phyloP scores from a whole-genome alignment of 192 early-diverging fungal genomes.

The Coemansia sp. region DNA sequence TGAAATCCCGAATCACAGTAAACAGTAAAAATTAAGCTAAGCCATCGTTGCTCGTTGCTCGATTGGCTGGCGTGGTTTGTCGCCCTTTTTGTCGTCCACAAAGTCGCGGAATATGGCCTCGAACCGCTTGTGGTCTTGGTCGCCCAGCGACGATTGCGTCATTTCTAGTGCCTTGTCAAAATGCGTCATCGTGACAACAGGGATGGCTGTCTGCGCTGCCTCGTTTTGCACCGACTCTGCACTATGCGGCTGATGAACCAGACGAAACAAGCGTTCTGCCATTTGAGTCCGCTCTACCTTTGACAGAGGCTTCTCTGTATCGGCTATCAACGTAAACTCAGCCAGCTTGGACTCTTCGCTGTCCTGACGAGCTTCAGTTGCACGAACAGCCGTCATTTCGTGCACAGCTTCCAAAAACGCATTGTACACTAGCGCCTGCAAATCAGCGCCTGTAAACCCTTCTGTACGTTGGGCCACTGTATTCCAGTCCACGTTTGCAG shows the following conservation, averaged over 20 bases:
- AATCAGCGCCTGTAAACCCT: constrained; percentile 87
- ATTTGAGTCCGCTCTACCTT: constrained; percentile 20
- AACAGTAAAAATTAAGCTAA: constrained; percentile 1
- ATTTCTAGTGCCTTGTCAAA: constrained; percentile 23
- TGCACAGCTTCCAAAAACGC: constrained; percentile 91
- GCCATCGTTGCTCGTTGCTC: constrained; percentile 52
- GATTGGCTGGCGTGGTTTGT: constrained; percentile 23
- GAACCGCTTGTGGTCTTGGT: constrained; percentile 20
- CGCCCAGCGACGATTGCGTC: constrained; percentile 38
- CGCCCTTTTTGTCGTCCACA: constrained; percentile 53
- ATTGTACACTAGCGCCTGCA: constrained; percentile 92
- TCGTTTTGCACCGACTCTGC: neutral
- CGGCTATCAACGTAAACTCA: constrained; percentile 14
- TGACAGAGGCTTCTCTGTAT: neutral
- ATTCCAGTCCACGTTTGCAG: constrained; percentile 62
- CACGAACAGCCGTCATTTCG: constrained; percentile 29
- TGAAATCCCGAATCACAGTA: neutral
- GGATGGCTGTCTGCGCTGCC: neutral
- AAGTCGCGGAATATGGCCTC: constrained; percentile 49
- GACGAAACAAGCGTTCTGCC: constrained; percentile 19
- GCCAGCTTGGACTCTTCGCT: constrained; percentile 2
- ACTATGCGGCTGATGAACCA: neutral
- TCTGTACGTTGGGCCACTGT: constrained; percentile 65
- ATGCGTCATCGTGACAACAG: constrained; percentile 27
- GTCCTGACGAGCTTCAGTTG: neutral